These are phyloP conservation scores for Penicillium sp. DNA, from an alignment of 2,329 filamentous ascomycete species.

Conservation along the genomic window DNA sequence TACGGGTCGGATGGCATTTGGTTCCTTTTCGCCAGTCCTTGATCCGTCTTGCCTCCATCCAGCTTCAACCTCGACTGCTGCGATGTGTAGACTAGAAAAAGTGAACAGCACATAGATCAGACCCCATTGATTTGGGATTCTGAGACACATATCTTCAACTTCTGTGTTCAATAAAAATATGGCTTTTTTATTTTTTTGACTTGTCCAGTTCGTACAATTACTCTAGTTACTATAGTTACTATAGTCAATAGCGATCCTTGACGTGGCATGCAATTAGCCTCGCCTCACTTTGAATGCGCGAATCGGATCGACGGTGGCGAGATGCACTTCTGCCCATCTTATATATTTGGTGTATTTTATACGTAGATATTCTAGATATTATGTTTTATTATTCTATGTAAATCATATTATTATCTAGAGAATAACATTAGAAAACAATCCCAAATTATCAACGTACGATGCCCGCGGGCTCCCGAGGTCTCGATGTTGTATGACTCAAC, in stretches of 20 bases:
- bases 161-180: slow-evolving; percentile 15
- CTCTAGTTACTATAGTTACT: too few species aligned
- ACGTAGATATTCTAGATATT: not conserved
- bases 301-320: slow-evolving; percentile 1
- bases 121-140: slow-evolving; percentile 10
- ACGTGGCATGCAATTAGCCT: slow-evolving; percentile 1
- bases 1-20: slow-evolving; percentile 24
- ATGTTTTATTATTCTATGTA: not conserved
- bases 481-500: not conserved
- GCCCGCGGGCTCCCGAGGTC: too few species aligned
- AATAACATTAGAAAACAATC: not conserved
- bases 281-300: slow-evolving; percentile 1
- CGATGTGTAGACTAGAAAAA: slow-evolving; percentile 21
- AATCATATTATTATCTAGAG: not conserved
- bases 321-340: slow-evolving; percentile 2
- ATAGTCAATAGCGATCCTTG: not conserved
- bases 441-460: not conserved
- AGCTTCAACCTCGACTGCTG: slow-evolving; percentile 15
- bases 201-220: not conserved
- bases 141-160: slow-evolving; percentile 16
- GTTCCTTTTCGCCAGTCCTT: slow-evolving; percentile 25
- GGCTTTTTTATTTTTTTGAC: slow-evolving; percentile 4
- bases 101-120: slow-evolving; percentile 21
- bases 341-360: not conserved
- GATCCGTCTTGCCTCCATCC: slow-evolving; percentile 14